These are phyloP conservation scores for Boletus insuetus DNA, from an alignment of 768 basidiomycete species.

Conservation along the genomic window DNA sequence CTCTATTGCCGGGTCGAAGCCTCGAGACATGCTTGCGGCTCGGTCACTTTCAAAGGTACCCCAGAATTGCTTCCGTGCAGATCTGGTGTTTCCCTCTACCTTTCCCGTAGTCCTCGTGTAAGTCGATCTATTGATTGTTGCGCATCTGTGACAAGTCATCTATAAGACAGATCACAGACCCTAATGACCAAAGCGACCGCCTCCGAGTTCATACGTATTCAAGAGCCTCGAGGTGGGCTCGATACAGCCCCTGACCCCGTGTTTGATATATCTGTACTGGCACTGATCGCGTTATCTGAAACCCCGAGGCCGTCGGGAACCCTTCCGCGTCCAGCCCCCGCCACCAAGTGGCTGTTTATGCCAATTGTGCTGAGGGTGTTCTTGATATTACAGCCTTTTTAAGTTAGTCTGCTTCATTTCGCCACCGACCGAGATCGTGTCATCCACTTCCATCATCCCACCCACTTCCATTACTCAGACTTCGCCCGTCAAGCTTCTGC, in stretches of 20 bases:
- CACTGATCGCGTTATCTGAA: too few species aligned
- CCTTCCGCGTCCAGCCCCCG: neutral
- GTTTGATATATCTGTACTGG: neutral
- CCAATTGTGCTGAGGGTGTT: neutral
- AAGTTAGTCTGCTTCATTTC: neutral
- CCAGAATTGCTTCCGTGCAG: neutral
- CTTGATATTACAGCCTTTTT: neutral
- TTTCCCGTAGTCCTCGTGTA: neutral
- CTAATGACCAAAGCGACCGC: neutral
- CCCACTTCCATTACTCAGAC: conserved; percentile 3
- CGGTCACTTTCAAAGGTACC: neutral
- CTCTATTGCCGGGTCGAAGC: neutral
- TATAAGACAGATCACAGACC: neutral
- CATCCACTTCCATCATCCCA: neutral
- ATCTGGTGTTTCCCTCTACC: neutral
- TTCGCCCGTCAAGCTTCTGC: neutral
- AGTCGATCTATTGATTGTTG: neutral
- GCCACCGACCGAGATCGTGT: neutral
- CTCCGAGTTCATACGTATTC: neutral
- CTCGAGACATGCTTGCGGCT: neutral
- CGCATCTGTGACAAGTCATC: too few species aligned
- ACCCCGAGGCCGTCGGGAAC: neutral
- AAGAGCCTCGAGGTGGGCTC: neutral
- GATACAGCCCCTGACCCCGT: neutral
- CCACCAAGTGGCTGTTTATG: neutral